Percentiles rank a stretch among this genome's conserved stretches.
phyloP scores from a whole-genome alignment of 176 grass and related monocot genomes.

The Alloteropsis semialata region DNA sequence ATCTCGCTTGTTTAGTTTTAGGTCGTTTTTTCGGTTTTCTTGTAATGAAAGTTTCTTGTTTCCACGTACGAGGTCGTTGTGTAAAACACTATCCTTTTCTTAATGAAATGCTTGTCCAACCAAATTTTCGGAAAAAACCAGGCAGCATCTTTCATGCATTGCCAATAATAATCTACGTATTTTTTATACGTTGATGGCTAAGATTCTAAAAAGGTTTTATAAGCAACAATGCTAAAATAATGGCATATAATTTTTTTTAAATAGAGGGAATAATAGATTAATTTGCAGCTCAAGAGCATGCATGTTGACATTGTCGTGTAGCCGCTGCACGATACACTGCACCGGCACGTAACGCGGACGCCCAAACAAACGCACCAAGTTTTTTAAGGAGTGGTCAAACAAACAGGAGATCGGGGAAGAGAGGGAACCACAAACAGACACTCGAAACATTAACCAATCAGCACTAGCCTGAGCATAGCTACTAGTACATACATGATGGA shows the following conservation, averaged over 20 bases:
- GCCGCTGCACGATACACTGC: not conserved
- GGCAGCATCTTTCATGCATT: too few species aligned
- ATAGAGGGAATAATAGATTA: not conserved
- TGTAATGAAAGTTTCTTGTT: too few species aligned
- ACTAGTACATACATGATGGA: not conserved
- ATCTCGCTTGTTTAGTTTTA: too few species aligned
- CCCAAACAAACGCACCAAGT: not conserved
- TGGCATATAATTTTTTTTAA: not conserved
- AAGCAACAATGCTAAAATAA: too few species aligned
- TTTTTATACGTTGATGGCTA: too few species aligned
- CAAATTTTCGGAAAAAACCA: too few species aligned
- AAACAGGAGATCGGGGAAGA: not conserved
- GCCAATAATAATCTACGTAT: too few species aligned
- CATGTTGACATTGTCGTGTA: not conserved
- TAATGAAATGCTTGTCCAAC: too few species aligned
- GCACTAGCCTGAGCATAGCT: not conserved
- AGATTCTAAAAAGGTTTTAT: too few species aligned
- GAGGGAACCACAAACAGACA: not conserved
- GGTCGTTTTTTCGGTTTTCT: too few species aligned
- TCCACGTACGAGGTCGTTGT: too few species aligned
- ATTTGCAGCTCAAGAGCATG: not conserved
- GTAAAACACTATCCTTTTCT: too few species aligned
- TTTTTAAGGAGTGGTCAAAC: constrained; percentile 10
- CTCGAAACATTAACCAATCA: not conserved
- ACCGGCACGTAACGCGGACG: not conserved